Conservation (phyloP, 306 rosid species). For the Alnus glutinosa region DNA sequence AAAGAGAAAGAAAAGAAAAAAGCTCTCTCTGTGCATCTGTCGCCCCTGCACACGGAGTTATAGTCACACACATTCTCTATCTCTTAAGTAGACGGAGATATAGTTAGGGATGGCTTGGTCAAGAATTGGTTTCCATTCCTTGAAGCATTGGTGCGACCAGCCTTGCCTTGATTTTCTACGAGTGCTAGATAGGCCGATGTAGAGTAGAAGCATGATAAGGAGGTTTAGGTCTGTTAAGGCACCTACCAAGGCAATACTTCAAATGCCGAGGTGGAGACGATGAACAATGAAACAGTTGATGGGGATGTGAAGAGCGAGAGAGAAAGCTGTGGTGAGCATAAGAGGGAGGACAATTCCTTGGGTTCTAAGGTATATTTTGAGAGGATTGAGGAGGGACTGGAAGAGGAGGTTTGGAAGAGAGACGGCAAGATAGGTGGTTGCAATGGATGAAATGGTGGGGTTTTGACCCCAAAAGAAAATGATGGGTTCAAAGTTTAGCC, state of each 20-base stretch:
- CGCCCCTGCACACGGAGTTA: too few relatives aligned
- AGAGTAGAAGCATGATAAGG: constrained; percentile 16
- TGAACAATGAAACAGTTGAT: constrained; percentile 13
- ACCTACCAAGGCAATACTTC: constrained; percentile 34
- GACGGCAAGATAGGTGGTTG: constrained; percentile 35
- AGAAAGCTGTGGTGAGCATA: constrained; percentile 10
- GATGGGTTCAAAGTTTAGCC: constrained; percentile 32
- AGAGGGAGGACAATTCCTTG: constrained; percentile 44
- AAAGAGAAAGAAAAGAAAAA: too few relatives aligned
- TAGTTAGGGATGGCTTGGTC: constrained; percentile 43
- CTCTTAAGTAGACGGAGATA: constrained; percentile 28
- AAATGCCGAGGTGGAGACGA: constrained; percentile 21
- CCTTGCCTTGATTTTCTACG: constrained; percentile 27
- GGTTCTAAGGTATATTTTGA: constrained; percentile 39
- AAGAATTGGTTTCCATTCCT: constrained; percentile 42
- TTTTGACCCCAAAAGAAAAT: constrained; percentile 28
- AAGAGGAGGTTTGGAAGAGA: constrained; percentile 42
- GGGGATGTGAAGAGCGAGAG: constrained; percentile 28
- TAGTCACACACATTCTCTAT: too few relatives aligned
- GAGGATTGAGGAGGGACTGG: constrained; percentile 40
- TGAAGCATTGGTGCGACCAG: constrained; percentile 37
- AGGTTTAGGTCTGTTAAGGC: constrained; percentile 32
- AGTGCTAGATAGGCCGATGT: constrained; percentile 14
- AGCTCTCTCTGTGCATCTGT: too few relatives aligned
- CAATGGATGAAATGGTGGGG: constrained; percentile 32